A percentile compares a stretch with the other conserved stretches of the same genome.
phyloP scores from a whole-genome alignment of 495 filamentous ascomycete genomes.

The Oidiodendron maius region DNA sequence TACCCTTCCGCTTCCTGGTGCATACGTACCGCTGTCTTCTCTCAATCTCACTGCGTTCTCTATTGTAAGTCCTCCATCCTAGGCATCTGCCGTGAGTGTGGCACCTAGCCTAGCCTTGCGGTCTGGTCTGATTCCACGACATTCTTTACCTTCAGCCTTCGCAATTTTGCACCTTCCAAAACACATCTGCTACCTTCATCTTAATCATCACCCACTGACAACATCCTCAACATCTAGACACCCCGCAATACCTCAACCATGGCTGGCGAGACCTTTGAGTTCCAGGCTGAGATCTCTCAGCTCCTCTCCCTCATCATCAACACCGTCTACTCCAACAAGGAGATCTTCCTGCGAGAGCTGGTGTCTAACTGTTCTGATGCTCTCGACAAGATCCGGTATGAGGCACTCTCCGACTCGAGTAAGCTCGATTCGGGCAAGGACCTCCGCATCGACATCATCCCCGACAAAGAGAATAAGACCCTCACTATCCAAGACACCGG shows the following conservation, averaged over 20 bases:
- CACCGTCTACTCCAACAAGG: conserved; percentile 99
- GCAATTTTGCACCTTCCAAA: too few relatives aligned
- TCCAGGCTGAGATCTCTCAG: conserved; percentile 99
- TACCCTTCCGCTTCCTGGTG: too few relatives aligned
- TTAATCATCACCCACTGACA: background rate
- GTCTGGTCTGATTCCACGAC: too few relatives aligned
- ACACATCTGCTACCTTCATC: too few relatives aligned
- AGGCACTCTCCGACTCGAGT: conserved; percentile 91
- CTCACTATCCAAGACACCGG: conserved; percentile 94
- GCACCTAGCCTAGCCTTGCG: too few relatives aligned
- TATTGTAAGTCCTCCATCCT: too few relatives aligned
- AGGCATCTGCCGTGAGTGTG: too few relatives aligned
- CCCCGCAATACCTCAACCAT: conserved; percentile 46
- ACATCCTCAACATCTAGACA: background rate
- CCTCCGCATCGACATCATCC: conserved; percentile 96
- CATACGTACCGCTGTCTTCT: too few relatives aligned
- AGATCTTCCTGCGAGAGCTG: conserved; percentile 97
- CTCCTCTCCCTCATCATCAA: conserved; percentile 98
- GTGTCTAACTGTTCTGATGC: conserved; percentile 98
- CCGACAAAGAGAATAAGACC: conserved; percentile 93
- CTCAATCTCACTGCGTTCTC: too few relatives aligned
- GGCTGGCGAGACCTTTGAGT: conserved; percentile 92
- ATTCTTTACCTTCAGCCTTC: too few relatives aligned
- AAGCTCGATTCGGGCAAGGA: conserved; percentile 97
- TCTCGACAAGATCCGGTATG: conserved; percentile 99